These are phyloP conservation scores for Pouteria campechiana DNA, from an alignment of 179 eudicot species.

Conservation along the genomic window DNA sequence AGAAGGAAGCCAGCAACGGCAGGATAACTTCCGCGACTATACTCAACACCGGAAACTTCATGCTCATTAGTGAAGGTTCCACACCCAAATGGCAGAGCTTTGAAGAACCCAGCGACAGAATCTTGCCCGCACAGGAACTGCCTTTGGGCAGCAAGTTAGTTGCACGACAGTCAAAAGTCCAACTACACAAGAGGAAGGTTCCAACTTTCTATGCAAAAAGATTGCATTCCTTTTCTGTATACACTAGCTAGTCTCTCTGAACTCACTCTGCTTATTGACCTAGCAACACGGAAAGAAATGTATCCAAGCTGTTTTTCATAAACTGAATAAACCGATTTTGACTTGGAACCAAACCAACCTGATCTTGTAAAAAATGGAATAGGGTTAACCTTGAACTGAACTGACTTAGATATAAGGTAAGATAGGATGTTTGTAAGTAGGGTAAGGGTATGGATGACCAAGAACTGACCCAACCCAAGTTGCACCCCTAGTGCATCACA, in stretches of 20 bases:
- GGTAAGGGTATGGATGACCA: no score
- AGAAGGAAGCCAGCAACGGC: neutral
- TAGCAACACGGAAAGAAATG: conserved; percentile 6
- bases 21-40: conserved; percentile 7
- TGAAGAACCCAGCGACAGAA: conserved; percentile 23
- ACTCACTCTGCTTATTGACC: conserved; percentile 1
- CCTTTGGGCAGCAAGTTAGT: neutral
- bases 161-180: conserved; percentile 13
- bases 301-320: conserved; percentile 12
- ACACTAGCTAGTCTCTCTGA: conserved; percentile 5
- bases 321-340: no score
- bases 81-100: conserved; percentile 30
- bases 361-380: no score
- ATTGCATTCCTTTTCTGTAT: conserved; percentile 28
- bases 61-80: conserved; percentile 4
- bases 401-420: no score
- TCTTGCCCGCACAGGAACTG: conserved; percentile 26
- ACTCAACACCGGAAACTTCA: conserved; percentile 35
- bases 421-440: no score
- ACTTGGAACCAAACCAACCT: no score
- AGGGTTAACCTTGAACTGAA: no score
- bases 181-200: conserved; percentile 40
- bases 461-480: no score
- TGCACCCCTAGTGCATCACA: no score
- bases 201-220: conserved; percentile 8